Percentiles rank a stretch among this genome's conserved stretches.
phyloP scores from a whole-genome alignment of 2,329 filamentous ascomycete species.

The Pestalotiopsis sp. region DNA sequence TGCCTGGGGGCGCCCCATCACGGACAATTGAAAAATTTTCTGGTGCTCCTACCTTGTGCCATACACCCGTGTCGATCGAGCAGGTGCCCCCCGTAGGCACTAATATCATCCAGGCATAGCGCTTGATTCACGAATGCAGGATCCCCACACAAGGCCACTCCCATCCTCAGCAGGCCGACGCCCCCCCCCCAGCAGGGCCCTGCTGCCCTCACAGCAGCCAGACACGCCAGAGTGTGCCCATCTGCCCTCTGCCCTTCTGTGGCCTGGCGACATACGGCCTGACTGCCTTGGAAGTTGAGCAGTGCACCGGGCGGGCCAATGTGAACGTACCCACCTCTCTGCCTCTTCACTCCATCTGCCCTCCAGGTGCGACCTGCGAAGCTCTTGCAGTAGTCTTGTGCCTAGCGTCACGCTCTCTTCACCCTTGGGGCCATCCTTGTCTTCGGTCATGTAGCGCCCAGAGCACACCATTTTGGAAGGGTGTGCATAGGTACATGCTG shows the following conservation, averaged over 20 bases:
- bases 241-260: background rate
- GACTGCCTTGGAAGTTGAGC: background rate
- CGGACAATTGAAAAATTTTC: constrained; percentile 3
- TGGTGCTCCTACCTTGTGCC: background rate
- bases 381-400: background rate
- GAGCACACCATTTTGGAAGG: constrained; percentile 10
- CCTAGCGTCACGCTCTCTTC: constrained; percentile 4
- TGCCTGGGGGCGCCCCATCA: background rate
- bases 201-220: background rate
- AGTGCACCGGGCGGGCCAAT: background rate
- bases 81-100: background rate
- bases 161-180: too few relatives aligned
- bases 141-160: background rate
- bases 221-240: background rate
- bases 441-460: constrained; percentile 9
- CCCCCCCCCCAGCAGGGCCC: too few relatives aligned
- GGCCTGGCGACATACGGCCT: background rate
- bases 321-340: background rate
- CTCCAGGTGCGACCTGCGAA: constrained; percentile 1
- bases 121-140: constrained; percentile 1
- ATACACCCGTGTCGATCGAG: constrained; percentile 1
- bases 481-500: constrained; percentile 1
- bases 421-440: background rate
- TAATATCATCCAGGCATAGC: background rate
- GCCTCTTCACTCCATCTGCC: background rate